Percentiles rank a stretch among this genome's conserved stretches.
Evolutionary conservation across 75 land plant genomes (phyloP).

Genomic region (Ceratopteris richardii): DNA sequence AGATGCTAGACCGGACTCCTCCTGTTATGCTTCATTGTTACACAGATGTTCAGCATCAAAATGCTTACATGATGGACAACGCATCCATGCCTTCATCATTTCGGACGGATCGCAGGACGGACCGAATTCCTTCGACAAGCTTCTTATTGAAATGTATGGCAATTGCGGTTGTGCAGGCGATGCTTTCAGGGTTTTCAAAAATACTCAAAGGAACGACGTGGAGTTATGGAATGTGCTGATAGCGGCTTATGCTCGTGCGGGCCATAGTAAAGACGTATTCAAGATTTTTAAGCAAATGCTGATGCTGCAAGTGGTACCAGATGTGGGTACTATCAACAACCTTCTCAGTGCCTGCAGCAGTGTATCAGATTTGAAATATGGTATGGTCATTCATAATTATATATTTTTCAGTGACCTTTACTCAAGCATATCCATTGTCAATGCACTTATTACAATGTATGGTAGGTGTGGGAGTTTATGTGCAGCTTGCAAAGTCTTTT

Average conservation of each 20-base stretch:
- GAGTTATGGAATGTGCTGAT: not conserved
- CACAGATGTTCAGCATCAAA: not conserved
- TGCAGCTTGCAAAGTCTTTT: constrained; percentile 3
- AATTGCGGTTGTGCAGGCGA: not conserved
- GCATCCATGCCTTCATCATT: not conserved
- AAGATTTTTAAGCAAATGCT: not conserved
- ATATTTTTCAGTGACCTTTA: not conserved
- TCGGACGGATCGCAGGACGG: not conserved
- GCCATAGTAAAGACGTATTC: not conserved
- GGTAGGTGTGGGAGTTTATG: constrained; percentile 2
- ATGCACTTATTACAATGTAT: constrained; percentile 10
- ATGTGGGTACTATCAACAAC: not conserved
- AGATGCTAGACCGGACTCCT: no score
- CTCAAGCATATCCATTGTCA: not conserved
- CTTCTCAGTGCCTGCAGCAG: not conserved
- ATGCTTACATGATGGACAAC: not conserved
- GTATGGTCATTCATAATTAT: not conserved
- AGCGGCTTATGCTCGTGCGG: not conserved
- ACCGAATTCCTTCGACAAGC: not conserved
- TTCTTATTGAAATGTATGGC: not conserved
- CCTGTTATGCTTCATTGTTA: not conserved
- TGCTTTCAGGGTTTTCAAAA: not conserved
- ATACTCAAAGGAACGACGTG: not conserved
- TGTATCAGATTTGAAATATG: not conserved
- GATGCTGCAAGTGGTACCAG: not conserved